A percentile compares a stretch with the other conserved stretches of the same genome.
These are phyloP conservation scores for Adansonia grandidieri DNA, from an alignment of 441 rosid species.

Conservation along the genomic window DNA sequence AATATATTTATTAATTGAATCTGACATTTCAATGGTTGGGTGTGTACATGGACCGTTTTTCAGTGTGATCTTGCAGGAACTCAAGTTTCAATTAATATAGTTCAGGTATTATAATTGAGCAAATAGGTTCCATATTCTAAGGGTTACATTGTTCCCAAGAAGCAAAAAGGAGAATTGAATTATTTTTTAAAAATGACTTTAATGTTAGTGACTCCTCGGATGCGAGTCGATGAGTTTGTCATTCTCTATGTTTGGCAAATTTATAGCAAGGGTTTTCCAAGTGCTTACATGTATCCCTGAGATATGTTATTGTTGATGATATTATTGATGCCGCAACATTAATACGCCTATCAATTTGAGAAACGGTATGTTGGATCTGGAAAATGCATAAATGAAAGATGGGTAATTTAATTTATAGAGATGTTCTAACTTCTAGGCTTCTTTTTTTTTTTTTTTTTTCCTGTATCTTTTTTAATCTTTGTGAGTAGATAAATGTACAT, in stretches of 20 bases:
- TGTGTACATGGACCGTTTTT: not conserved
- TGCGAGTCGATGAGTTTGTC: not conserved
- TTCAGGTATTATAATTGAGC: not conserved
- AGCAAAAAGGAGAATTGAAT: not conserved
- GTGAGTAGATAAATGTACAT: slow-evolving; percentile 58
- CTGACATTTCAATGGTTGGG: slow-evolving; percentile 1
- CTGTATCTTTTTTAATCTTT: slow-evolving; percentile 27
- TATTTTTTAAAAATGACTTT: not conserved
- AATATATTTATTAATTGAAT: not conserved
- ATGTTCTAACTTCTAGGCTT: not conserved
- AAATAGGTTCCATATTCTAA: not conserved
- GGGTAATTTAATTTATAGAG: not conserved
- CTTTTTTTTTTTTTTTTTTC: not conserved
- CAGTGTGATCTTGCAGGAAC: not conserved
- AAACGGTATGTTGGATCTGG: not conserved
- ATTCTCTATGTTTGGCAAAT: not conserved
- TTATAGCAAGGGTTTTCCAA: not conserved
- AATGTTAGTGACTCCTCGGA: not conserved
- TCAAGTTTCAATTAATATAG: not conserved
- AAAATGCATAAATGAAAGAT: not conserved
- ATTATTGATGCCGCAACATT: not conserved
- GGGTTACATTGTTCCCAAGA: not conserved
- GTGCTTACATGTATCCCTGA: too few species aligned
- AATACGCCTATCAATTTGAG: not conserved
- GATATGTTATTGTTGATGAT: not conserved